These are phyloP conservation scores for Pseudogymnoascus sp. DNA, from an alignment of 2,329 filamentous ascomycete genomes.

Conservation along the genomic window DNA sequence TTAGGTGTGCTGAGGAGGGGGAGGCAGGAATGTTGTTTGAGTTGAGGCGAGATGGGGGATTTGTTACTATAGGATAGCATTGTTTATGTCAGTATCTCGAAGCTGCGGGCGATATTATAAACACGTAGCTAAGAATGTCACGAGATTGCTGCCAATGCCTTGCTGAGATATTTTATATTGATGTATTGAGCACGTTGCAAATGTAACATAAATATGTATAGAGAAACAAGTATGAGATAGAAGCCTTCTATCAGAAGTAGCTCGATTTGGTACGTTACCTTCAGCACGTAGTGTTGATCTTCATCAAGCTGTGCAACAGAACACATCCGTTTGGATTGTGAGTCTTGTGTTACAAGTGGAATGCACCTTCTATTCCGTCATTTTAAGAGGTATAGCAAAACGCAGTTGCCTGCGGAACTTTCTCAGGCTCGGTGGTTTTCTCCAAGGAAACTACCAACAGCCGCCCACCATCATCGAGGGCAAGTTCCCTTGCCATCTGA, in stretches of 20 bases:
- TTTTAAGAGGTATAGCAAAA: background rate
- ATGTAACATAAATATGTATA: background rate
- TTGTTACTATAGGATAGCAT: background rate
- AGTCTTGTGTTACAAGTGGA: background rate
- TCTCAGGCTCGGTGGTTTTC: background rate
- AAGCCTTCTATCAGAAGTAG: background rate
- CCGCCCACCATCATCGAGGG: background rate
- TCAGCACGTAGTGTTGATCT: background rate
- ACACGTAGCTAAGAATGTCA: background rate
- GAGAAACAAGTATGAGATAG: background rate
- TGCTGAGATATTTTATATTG: background rate
- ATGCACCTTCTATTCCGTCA: background rate
- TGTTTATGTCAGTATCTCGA: background rate
- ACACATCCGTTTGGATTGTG: background rate
- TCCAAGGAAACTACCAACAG: background rate
- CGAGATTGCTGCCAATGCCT: background rate
- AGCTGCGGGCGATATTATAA: background rate
- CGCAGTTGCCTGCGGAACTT: background rate
- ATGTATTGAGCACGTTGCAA: background rate
- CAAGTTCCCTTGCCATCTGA: background rate
- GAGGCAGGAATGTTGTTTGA: too few relatives aligned
- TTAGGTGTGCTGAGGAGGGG: background rate
- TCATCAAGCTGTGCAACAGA: background rate
- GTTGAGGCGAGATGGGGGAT: too few relatives aligned
- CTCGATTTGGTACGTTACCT: background rate